Evolutionary conservation across 1,284 basidiomycete genomes (phyloP), one percentile per base, ranked within the genome.

Genomic region (Porodaedalea pini): DNA sequence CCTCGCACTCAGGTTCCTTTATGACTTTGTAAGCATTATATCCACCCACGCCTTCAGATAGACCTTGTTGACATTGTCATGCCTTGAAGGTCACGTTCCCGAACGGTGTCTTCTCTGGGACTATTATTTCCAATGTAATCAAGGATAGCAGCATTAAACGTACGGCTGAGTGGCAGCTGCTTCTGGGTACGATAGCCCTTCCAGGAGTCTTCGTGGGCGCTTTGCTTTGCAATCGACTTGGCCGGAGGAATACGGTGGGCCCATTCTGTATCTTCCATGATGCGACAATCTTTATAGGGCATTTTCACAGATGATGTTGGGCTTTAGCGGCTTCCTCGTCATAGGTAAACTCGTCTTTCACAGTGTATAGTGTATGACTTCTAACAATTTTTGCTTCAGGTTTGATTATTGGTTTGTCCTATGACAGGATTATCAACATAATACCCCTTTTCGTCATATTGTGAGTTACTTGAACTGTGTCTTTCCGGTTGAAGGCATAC

Each of bases 321-420:
- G 89, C 0, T 90, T 91, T 70, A 76, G 78, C 43, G 86, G 89
- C 2, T 90, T 90, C 68, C 72, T 91, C 25, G 69, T 90, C 21
- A 83, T 91, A 64, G 85, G 88, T 80, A 56, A 62, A 70, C 63
- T 17, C 15, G 41, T 55, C 55, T 45, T 55, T 23, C 32, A 40
- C 13, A 6, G 19, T 21, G 31, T 13, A 34, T 15, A 32, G 15
- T 40, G 3, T 37, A 15, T 19, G 5, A 17, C n/a, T 32, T 3
- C 29, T 45, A 11, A 44, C 41, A n/a, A 3, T 13, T 32, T 43
- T 15, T 11, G 4, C n/a, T 36, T 23, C 49, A 80, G 78, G 78
- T 37, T 73, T 90, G 44, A 83, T 78, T 52, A 86, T 90, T 56
- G 88, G 89, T 5, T 69, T 78, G 53, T 72, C 81, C 1, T 92